Base-by-base conservation (phyloP, 2,329 filamentous ascomycete genomes). In the Scedosporium boydii region DNA sequence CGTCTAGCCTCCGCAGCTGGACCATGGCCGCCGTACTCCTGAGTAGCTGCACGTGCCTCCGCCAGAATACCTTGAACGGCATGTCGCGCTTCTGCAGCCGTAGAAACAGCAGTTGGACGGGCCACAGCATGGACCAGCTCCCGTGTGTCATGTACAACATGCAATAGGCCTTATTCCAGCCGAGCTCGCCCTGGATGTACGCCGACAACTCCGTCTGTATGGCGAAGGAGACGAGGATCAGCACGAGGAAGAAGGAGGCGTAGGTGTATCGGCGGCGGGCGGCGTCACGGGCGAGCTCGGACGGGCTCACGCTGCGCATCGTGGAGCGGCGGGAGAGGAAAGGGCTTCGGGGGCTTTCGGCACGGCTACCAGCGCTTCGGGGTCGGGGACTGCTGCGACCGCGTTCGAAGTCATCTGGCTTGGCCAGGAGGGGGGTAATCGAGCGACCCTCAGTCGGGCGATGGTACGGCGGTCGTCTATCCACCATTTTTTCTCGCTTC, bases 111-210 rank as follows among this genome's bases (percentile, higher is more conserved):
- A 99, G 83, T 75, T 96, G 92, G 10, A 84, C 77, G 0, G 93
- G 93, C 91, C 92, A 99, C 26, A 99, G 82, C 58, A 98, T 76
- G 9, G 87, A 75, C 95, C 95, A 99, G 1, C 92, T 96, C 62
- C 93, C 90, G 77, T 99, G 95, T 10, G 95, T 99, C 67, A 99
- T 82, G 76, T 96, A 97, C 81, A 99, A 85, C 95, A 99, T 99
- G 80, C 91, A 96, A 78, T 97, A 99, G n/a, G 95, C 91, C 79
- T 99, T 99, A 77, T 96, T 86, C 95, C 95, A 99, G 66, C 89
- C 87, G 66, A 97, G 77, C 64, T 95, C 87, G 73, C 93, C 88
- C 77, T 98, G 93, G 65, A 99, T 95, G 76, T 97, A 93, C 9
- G 96, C 87, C 10, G 93, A 93, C 61, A 96, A 91, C 80, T 98